Evolutionary conservation across 345 rosid genomes (phyloP), one percentile per base, ranked within the genome.

Genomic region (Euphorbia pulcherrima): DNA sequence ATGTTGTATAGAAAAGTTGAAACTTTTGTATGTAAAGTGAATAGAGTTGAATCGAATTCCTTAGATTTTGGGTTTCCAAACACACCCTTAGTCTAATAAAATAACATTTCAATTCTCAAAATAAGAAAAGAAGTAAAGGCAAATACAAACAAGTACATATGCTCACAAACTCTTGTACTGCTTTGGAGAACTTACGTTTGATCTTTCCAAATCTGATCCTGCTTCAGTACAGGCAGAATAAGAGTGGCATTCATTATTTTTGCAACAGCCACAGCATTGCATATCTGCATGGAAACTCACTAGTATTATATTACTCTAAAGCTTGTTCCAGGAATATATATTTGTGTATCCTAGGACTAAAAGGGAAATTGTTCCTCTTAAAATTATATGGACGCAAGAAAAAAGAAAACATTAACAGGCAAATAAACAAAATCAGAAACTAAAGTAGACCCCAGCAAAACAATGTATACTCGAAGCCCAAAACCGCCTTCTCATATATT

Each of bases 171-270:
- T 8, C 23, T 14, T 28, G 20, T 27, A 16, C 27, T 55, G 41
- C 28, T 16, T 14, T 16, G 24, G 24, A 21, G 13, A 73, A 73
- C 91, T 69, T 68, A 95, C 97, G 99, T 95, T 77, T 92, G 96
- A 79, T 95, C 99, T 74, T 95, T 92, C 99, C 99, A 92, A 72
- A 95, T 95, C 77, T 95, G 99, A 75, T 95, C 99, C 79, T 95
- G 99, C 89, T 95, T 95, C 75, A 95, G 74, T 41, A 95, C 99
- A 52, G 99, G 99, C 68, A 95, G 82, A 75, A 95, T 95, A 70
- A 95, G 88, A 65, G 98, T 95, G 56, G 98, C 97, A 82, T 95
- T 92, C 97, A 95, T 72, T 78, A 95, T 95, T 83, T 90, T 95
- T 41, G 99, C 97, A 72, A 95, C 99, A 58, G 94, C 99, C 70